A percentile compares a stretch with the other conserved stretches of the same genome.
phyloP scores from a whole-genome alignment of 495 filamentous ascomycete species.

The Aspergillus incahuasiensis region DNA sequence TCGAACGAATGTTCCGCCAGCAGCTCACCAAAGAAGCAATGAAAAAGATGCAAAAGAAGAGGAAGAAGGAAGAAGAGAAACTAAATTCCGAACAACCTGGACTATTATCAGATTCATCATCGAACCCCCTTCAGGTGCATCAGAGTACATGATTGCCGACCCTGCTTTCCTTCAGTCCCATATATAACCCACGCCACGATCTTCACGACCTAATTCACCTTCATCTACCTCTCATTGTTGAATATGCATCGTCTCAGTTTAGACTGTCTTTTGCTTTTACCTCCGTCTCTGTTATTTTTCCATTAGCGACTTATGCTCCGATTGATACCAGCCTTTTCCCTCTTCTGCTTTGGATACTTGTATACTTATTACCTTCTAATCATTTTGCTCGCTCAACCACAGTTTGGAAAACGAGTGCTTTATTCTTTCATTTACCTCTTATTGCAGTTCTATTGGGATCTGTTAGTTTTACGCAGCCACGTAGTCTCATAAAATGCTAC shows the following conservation, averaged over 20 bases:
- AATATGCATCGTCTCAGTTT: not conserved
- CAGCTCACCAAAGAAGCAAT: slow-evolving; percentile 69
- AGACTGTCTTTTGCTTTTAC: not conserved
- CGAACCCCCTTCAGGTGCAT: not conserved
- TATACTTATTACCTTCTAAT: not conserved
- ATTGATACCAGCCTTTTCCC: not conserved
- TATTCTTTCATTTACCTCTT: not conserved
- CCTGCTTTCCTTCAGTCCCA: not conserved
- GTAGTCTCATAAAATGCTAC: not conserved
- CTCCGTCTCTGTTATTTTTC: not conserved
- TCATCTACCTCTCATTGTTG: not conserved
- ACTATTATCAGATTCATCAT: not conserved
- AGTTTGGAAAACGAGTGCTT: not conserved
- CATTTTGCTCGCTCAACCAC: not conserved
- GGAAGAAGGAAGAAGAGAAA: slow-evolving; percentile 42
- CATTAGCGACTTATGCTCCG: not conserved
- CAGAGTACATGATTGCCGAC: not conserved
- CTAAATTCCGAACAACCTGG: not conserved
- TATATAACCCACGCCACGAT: not conserved
- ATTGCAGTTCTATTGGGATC: not conserved
- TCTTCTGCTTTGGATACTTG: not conserved
- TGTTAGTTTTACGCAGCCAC: no score
- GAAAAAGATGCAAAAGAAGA: slow-evolving; percentile 62
- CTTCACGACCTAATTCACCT: not conserved
- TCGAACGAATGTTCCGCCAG: slow-evolving; percentile 68